Base-by-base conservation (phyloP, 1,284 basidiomycete genomes). In the Pholiota adiposa region DNA sequence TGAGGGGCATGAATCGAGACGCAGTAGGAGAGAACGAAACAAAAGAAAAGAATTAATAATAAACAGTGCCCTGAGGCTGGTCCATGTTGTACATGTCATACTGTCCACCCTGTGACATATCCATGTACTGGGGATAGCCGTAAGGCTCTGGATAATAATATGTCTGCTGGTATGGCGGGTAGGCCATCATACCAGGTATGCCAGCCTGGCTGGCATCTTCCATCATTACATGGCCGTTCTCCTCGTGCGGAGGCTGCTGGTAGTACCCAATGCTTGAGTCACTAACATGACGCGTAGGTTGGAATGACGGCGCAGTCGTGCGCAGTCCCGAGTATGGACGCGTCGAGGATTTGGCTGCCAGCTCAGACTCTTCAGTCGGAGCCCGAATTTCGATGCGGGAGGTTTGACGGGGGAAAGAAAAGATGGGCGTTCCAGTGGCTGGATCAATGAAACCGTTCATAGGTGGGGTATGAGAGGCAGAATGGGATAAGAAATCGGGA, bases 311-410 rank as follows among this genome's bases (percentile, higher is more conserved):
- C 16, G 84, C 81, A 11, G 74, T 75, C 14, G 79, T 78, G 55
- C 83, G 76, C 52, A 85, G 70, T 16, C 64, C 72, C 14, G 79
- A 79, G 4, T 75, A 70, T 43, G 68, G 61, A 52, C 67, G 75
- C 38, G 63, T 65, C 0, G 74, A 69, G n/a, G 76, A 67, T 61
- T 83, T 78, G 25, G 73, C 69, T n/a, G 69, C 63, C 51, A 75
- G 72, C 3, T 66, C 64, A 23, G 72, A 57, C 29, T 72, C 70
- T 21, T 80, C 81, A 9, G 69, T 69, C 3, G 84, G 90, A n/a
- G 87, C 83, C 58, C 90, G 86, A 53, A 93, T 93, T 74, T 91
- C 86, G 60, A 93, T 76, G 44, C 89, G 84, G 23, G 85, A 83
- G 59, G 80, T 85, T 68, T 89, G 84, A n/a, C 88, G 83, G 43